These are phyloP conservation scores for Vitis hybrid DNA, from an alignment of 177 flowering plant species.

Conservation along the genomic window DNA sequence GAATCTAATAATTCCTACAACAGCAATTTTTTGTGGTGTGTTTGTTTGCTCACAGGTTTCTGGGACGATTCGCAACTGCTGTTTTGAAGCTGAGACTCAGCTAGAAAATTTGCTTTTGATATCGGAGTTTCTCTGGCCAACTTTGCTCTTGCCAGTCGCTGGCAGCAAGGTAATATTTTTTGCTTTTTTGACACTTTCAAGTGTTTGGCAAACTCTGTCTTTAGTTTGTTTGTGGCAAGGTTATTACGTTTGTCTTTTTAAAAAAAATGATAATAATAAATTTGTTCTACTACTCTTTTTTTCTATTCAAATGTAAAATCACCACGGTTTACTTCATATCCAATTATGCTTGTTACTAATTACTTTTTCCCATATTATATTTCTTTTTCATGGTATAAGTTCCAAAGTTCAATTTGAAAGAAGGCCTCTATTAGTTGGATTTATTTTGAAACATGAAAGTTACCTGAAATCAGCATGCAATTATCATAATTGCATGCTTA, in stretches of 20 bases:
- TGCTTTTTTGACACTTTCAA: background rate
- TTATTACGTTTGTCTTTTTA: no score
- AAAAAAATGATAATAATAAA: no score
- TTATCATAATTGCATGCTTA: background rate
- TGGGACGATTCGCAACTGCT: constrained; percentile 92
- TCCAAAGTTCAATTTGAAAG: background rate
- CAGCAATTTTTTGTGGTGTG: constrained; percentile 1
- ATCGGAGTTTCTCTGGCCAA: constrained; percentile 97
- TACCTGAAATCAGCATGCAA: background rate
- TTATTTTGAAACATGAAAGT: no score
- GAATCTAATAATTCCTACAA: background rate
- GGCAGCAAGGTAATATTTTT: constrained; percentile 63
- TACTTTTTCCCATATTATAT: background rate
- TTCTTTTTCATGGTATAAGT: background rate
- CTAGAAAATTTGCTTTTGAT: constrained; percentile 75
- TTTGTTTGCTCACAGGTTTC: constrained; percentile 50
- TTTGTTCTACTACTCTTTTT: no score
- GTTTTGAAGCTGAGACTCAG: constrained; percentile 90
- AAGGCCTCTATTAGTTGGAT: background rate
- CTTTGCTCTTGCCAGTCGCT: constrained; percentile 90
- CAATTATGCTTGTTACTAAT: background rate
- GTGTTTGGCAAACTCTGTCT: background rate
- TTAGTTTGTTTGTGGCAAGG: background rate
- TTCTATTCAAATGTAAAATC: background rate
- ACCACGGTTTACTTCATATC: background rate